Evolutionary conservation across 257 asterid genomes (phyloP).

Genomic region (Salvia splendens): DNA sequence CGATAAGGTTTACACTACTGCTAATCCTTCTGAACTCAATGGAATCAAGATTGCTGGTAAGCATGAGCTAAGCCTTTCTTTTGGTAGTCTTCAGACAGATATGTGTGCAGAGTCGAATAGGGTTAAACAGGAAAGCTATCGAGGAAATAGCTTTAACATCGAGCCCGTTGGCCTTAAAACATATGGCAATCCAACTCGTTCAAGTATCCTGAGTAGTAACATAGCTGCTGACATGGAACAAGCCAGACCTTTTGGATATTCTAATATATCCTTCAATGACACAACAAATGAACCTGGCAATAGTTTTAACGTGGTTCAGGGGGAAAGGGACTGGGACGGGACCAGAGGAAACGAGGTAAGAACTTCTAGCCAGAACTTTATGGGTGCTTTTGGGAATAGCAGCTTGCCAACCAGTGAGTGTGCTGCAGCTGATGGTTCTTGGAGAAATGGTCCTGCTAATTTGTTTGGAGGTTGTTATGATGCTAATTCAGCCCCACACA

Average conservation of each 20-base stretch:
- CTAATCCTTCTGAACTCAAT: constrained; percentile 39
- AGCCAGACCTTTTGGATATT: constrained; percentile 44
- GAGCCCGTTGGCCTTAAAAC: constrained; percentile 42
- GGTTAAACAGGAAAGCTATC: constrained; percentile 42
- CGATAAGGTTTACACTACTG: constrained; percentile 37
- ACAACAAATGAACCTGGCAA: constrained; percentile 39
- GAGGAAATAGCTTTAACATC: constrained; percentile 38
- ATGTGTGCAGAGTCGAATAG: constrained; percentile 38
- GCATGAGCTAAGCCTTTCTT: constrained; percentile 64
- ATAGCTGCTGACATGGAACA: constrained; percentile 43
- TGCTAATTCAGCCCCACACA: constrained; percentile 41
- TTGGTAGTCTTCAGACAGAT: constrained; percentile 42
- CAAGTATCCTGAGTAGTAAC: constrained; percentile 30
- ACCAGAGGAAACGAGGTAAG: constrained; percentile 40
- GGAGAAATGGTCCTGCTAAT: constrained; percentile 57
- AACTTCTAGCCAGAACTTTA: constrained; percentile 51
- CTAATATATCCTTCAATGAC: constrained; percentile 44
- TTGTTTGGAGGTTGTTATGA: constrained; percentile 48
- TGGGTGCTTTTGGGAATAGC: constrained; percentile 46
- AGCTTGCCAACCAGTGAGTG: constrained; percentile 46
- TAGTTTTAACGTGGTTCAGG: constrained; percentile 39
- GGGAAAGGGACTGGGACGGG: constrained; percentile 45
- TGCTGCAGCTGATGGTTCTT: constrained; percentile 45
- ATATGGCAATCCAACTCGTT: constrained; percentile 37
- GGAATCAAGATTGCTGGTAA: constrained; percentile 39